Base-by-base conservation (phyloP, 1,284 basidiomycete genomes). In the Pseudozyma sp. region DNA sequence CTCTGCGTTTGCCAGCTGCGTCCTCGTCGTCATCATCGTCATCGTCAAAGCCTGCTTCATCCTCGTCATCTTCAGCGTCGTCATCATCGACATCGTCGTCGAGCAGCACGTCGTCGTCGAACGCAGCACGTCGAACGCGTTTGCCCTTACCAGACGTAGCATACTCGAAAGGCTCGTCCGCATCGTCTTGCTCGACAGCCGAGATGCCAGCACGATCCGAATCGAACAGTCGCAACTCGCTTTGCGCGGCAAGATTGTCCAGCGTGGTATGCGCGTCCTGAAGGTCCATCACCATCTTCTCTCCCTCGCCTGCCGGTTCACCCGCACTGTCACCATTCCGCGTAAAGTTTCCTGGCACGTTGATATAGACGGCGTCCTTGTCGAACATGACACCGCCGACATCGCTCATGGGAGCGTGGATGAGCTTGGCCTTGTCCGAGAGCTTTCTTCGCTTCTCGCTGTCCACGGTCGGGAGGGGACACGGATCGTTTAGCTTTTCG, bases 381-480 rank as follows among this genome's bases (percentile, higher is more conserved):
- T 99, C 97, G 82, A 97, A 98, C 86, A 94, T 91, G 67, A 99
- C 90, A 8, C 96, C 97, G 19, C 96, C 96, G 2, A 98, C 92
- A 81, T 97, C 96, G 84, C 93, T 96, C 96, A 99, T 98, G 1
- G 97, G 97, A 7, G 97, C 97, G 85, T 99, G 94, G 7, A 98
- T 91, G 5, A 97, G 87, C 84, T 94, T 97, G 84, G 92, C 93
- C 87, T 97, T 97, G 85, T 99, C 96, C 77, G 92, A 95, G 83
- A 99, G 87, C 84, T 93, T 94, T 55, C 97, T 86, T 66, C 93
- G 87, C 86, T 95, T 95, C 87, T 99, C 97, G 63, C 92, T 93
- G 58, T 97, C 93, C 0, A 90, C 89, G 33, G 94, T 94, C 1
- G 97, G 96, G 16, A 97, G 86, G 0, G 97, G 95, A 86, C 97